Base-by-base conservation (phyloP, 306 rosid genomes). In the Morella rubra region DNA sequence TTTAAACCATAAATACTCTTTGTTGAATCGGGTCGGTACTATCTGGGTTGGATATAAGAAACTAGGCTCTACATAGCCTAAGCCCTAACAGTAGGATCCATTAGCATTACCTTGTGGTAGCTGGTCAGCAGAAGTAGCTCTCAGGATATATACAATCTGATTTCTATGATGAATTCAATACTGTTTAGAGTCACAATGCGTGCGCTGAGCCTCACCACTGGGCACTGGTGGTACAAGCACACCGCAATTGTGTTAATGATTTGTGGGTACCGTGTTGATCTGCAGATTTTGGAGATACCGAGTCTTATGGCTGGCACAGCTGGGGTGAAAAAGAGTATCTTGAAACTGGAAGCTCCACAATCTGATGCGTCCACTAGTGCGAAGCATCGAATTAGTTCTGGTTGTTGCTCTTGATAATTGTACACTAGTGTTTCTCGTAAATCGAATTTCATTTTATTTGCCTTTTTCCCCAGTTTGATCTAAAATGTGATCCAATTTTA, bases 231-330 rank as follows among this genome's bases (percentile, higher is more conserved):
- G 46, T 40, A 3, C 8, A 10, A 16, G 24, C 14, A 65, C 50
- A 42, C 22, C 20, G 42, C 71, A 65, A 41, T 40, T 64, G 47
- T 64, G 19, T 49, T 41, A n/a, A 13, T 58, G 71, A 70, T 74
- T 15, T 44, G 20, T 45, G 41, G 79, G 68, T 73, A 5, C 16
- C 45, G 5, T 74, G 79, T 79, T 78, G 70, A 74, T 66, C 27
- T 81, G 80, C 84, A 91, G 93, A 86, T 91, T 77, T 83, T 91
- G 88, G 96, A 91, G n/a, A 87, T 92, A 45, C 93, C 96, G 10
- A 91, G 91, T 72, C 97, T 91, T 40, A 74, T 91, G 82, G 81
- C 88, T 6, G 92, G 93, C 66, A 87, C 93, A 6, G 85, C 91
- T 0, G 91, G 93, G 55, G 80, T 87, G 81, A 89, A 85, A 73